Conservation (phyloP, 169 alveolate genomes). For the Eimeria sp. region DNA sequence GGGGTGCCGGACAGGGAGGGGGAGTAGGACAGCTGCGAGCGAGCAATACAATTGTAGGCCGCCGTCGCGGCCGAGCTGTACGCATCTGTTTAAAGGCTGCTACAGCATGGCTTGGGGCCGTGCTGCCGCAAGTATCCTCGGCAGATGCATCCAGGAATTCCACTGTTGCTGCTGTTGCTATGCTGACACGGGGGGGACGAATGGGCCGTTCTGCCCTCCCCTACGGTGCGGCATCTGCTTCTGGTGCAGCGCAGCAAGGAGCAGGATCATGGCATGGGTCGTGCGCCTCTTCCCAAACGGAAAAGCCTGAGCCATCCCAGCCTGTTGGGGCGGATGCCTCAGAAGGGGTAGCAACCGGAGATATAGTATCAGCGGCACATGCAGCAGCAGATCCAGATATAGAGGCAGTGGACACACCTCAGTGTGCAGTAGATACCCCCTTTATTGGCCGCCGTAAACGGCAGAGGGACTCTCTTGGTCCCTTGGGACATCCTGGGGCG, state of each 20-base stretch:
- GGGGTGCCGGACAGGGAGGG: background rate
- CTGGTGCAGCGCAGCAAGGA: conserved; percentile 24
- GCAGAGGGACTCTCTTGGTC: background rate
- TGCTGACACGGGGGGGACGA: conserved; percentile 52
- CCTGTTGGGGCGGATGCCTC: background rate
- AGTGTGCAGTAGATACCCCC: background rate
- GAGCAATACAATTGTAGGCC: background rate
- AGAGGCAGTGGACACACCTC: background rate
- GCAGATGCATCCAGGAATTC: conserved; percentile 17
- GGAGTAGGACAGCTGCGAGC: background rate
- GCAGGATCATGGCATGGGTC: background rate
- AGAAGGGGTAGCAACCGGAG: conserved; percentile 4
- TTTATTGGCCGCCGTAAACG: conserved; percentile 41
- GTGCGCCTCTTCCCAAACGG: background rate
- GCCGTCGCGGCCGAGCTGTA: conserved; percentile 65
- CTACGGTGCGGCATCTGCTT: background rate
- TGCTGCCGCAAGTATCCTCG: conserved; percentile 41
- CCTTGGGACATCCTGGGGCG: conserved; percentile 20
- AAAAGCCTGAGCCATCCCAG: background rate
- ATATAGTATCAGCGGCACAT: background rate
- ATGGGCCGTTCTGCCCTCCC: conserved; percentile 18
- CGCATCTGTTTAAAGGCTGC: conserved; percentile 62
- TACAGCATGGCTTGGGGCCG: conserved; percentile 64
- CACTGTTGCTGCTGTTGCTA: conserved; percentile 56
- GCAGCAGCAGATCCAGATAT: background rate